Evolutionary conservation across 805 yeast species (phyloP).

Genomic region (Nakazawaea anatomiae): DNA sequence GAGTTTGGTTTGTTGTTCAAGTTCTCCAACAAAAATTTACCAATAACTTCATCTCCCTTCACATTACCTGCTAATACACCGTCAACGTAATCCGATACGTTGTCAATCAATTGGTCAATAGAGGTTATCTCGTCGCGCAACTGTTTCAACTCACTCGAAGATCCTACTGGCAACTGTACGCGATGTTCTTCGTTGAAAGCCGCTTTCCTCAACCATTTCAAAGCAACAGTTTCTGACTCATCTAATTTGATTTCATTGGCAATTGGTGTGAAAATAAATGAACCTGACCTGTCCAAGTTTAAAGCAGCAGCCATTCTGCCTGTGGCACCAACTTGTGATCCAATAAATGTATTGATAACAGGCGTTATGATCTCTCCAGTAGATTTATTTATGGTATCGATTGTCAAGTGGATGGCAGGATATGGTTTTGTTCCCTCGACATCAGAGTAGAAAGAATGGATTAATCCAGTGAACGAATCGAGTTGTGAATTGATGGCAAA

Average conservation of each 20-base stretch:
- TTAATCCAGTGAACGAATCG: constrained; percentile 67
- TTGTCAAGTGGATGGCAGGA: constrained; percentile 76
- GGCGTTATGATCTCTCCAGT: constrained; percentile 46
- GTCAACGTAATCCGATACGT: constrained; percentile 42
- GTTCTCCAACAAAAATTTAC: constrained; percentile 56
- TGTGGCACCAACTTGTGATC: constrained; percentile 65
- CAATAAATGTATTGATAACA: constrained; percentile 60
- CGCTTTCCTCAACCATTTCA: constrained; percentile 39
- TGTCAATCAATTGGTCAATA: constrained; percentile 41
- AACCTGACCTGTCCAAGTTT: constrained; percentile 33
- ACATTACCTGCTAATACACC: constrained; percentile 35
- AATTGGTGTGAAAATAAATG: constrained; percentile 71
- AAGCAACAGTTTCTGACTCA: constrained; percentile 52
- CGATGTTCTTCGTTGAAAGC: constrained; percentile 24
- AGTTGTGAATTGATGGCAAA: constrained; percentile 55
- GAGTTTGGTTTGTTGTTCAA: constrained; percentile 49
- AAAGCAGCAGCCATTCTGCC: constrained; percentile 28
- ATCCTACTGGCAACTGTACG: constrained; percentile 24
- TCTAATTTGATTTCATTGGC: constrained; percentile 56
- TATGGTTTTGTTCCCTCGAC: constrained; percentile 64
- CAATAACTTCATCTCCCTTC: constrained; percentile 52
- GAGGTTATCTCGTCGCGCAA: constrained; percentile 39
- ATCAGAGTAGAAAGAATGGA: constrained; percentile 74
- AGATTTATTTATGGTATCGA: constrained; percentile 49
- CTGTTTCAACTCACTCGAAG: constrained; percentile 38